Base-by-base conservation (phyloP, 768 basidiomycete species). In the Coprinopsis marcescibilis region DNA sequence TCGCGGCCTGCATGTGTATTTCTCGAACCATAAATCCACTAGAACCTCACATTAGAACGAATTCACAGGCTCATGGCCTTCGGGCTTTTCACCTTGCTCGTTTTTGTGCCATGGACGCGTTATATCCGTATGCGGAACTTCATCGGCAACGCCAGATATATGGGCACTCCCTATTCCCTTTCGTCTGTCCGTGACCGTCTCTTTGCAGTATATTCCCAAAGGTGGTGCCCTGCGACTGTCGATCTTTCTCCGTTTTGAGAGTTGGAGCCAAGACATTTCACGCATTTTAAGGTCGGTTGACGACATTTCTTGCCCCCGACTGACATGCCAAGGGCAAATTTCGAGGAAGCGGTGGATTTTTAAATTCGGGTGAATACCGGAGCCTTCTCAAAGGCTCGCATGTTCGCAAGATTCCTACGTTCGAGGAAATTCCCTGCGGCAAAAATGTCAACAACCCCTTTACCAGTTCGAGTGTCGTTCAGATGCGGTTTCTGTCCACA, bases 41-140 rank as follows among this genome's bases (percentile, higher is more conserved):
- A 27, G 14, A 27, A 30, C 8, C 5, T 15, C 41, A 40, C 39
- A 13, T 23, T 4, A 21, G 19, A 20, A 8, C 21, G 7, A 12
- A 15, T 43, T 43, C 27, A 27, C 41, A 43, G 41, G 17, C 20
- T 40, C 39, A 11, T 12, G 4, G 8, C 39, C 12, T 29, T 27
- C 19, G 26, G 41, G 41, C 26, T 30, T 43, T 32, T 32, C 29
- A 8, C 25, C 21, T 23, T 10, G 11, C 38, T 40, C 38, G 7
- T 43, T 26, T 12, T 11, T 43, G 26, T 21, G 6, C 7, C 7
- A 27, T n/a, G 17, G 24, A 27, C 41, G 41, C 41, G 41, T 17
- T 43, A 43, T 19, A 20, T 27, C 25, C 41, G 41, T 14, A 8
- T 27, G 14, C 41, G 41, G 41, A 30, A 30, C 41, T 27, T 43